phyloP scores from a whole-genome alignment of 23 red algal species.

The Gracilaria domingensis region DNA sequence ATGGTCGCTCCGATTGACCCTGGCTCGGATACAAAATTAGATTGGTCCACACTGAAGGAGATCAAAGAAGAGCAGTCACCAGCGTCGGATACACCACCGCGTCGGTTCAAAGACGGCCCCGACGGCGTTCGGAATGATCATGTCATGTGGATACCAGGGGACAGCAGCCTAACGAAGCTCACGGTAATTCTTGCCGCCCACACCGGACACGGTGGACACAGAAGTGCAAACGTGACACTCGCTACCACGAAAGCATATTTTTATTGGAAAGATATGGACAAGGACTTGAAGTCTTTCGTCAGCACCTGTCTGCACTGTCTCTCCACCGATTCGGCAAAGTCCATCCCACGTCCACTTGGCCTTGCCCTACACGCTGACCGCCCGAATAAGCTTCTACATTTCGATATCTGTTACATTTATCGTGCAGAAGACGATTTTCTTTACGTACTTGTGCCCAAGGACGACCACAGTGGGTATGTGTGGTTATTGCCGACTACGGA shows the following conservation, averaged over 20 bases:
- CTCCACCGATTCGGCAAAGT: neutral
- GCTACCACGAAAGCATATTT: conserved; percentile 10
- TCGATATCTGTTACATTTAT: conserved; percentile 23
- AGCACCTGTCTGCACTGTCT: conserved; percentile 39
- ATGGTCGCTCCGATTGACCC: no score
- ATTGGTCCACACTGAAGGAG: no score
- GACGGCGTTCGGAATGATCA: no score
- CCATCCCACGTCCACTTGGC: conserved; percentile 37
- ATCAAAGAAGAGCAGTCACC: neutral
- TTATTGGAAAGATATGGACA: no score
- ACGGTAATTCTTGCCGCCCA: conserved; percentile 37
- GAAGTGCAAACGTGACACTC: conserved; percentile 10
- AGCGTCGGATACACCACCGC: neutral
- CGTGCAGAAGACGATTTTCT: neutral
- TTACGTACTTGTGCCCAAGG: conserved; percentile 11
- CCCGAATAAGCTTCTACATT: no score
- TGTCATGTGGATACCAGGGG: no score
- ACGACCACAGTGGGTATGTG: conserved; percentile 23
- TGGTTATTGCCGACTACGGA: neutral
- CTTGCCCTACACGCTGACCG: conserved; percentile 31
- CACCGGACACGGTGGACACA: conserved; percentile 54
- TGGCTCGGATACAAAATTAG: no score
- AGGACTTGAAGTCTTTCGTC: conserved; percentile 50
- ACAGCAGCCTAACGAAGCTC: conserved; percentile 34
- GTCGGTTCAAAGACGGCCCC: neutral